Evolutionary conservation across 306 rosid species (phyloP).

Genomic region (Aeschynomene evenia): DNA sequence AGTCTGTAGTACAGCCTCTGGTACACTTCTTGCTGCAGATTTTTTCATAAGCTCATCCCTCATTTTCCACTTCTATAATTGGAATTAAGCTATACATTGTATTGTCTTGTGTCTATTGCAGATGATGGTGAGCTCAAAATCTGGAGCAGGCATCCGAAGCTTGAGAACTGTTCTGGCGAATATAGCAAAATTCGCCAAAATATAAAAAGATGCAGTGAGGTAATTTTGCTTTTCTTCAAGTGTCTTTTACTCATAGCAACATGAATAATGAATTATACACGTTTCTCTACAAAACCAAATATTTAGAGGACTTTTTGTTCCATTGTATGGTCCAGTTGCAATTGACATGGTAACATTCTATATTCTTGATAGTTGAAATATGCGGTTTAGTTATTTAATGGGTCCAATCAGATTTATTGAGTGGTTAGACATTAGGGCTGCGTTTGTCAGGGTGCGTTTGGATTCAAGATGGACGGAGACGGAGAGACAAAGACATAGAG

Average conservation of each 20-base stretch:
- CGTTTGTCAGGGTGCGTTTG: no score
- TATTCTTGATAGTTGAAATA: not conserved
- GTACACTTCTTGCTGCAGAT: constrained; percentile 44
- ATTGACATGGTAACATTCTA: not conserved
- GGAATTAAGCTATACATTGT: constrained; percentile 2
- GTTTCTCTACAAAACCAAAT: not conserved
- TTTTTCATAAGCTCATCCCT: not conserved
- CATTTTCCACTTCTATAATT: not conserved
- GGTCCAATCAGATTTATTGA: no score
- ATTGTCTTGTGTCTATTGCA: constrained; percentile 35
- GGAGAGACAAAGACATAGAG: no score
- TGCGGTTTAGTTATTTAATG: not conserved
- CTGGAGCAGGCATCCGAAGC: constrained; percentile 91
- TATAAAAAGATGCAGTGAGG: constrained; percentile 34
- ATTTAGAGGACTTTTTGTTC: not conserved
- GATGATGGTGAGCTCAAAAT: constrained; percentile 95
- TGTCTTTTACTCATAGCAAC: not conserved
- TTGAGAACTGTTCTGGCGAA: constrained; percentile 76
- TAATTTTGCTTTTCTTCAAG: not conserved
- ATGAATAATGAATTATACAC: not conserved
- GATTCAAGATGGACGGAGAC: no score
- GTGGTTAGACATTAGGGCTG: no score
- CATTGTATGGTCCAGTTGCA: not conserved
- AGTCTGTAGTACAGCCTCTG: constrained; percentile 79
- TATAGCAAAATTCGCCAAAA: constrained; percentile 65